Base-by-base conservation (phyloP, 23 red algal genomes). In the Cyanidioschyzon merolae region DNA sequence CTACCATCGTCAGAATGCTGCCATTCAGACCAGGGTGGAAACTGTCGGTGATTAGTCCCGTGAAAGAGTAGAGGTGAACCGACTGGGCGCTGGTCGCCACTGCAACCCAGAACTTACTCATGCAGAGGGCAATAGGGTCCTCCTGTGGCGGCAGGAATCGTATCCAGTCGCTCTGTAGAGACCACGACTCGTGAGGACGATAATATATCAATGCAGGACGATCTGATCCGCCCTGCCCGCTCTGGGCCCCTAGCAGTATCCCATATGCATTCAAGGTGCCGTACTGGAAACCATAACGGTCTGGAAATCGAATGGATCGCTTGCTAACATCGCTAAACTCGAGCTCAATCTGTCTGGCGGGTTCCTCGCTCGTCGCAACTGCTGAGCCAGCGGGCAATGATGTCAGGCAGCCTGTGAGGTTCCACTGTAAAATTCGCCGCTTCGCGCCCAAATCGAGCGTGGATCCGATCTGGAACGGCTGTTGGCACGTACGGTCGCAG, bases 351-450 rank as follows among this genome's bases (percentile, higher is more conserved):
- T 71, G 63, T 7, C 63, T 25, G 3, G n/a, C 63, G 63, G 63
- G 63, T 54, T 54, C 45, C 12, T 54, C 45, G 45, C 45, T 54
- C 21, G 63, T 25, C 16, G 63, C 63, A 3, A 25, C 63, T 7
- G 29, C 29, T 35, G 21, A 7, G 29, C 63, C 63, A 35, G 63
- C 63, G 7, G 21, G n/a, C 2, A 32, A 27, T 7, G 12, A 17
- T 25, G 29, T 32, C n/a, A 71, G 21, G 63, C 16, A 71, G 63
- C 63, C 63, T 7, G 30, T 32, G 12, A 32, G 63, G 30, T 71
- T 71, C 63, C 63, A 71, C 29, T 71, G 63, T 27, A 71, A 32
- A 71, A 71, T 71, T 7, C 63, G 63, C n/a, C 63, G 63, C 29
- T 71, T 71, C n/a, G 30, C 7, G 12, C 30, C n/a, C 7, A 71